Percentiles rank a stretch among this genome's conserved stretches.
phyloP scores from a whole-genome alignment of 345 rosid species.

The Hypericum perforatum region DNA sequence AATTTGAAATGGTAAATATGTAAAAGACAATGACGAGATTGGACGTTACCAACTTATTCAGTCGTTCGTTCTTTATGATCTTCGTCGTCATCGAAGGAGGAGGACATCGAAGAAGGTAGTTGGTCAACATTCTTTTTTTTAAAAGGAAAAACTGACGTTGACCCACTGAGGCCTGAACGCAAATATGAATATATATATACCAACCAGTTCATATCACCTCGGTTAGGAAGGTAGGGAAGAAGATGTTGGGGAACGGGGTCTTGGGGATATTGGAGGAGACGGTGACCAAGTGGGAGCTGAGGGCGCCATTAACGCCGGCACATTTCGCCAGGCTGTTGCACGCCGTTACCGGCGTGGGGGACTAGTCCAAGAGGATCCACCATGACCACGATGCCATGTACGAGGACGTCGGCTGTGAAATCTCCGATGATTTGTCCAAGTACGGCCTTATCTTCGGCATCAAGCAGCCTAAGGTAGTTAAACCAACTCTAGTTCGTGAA shows the following conservation, averaged over 20 bases:
- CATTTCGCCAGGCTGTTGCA: constrained; percentile 80
- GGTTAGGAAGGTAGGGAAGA: not conserved
- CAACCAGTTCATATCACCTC: too few species aligned
- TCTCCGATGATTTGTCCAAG: constrained; percentile 74
- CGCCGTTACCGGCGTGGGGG: constrained; percentile 67
- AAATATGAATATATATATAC: too few species aligned
- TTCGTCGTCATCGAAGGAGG: too few species aligned
- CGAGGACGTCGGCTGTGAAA: constrained; percentile 77
- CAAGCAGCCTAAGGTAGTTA: constrained; percentile 66
- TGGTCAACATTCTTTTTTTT: too few species aligned
- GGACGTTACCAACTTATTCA: too few species aligned
- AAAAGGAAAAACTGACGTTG: too few species aligned
- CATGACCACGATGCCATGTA: constrained; percentile 82
- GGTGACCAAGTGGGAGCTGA: constrained; percentile 82
- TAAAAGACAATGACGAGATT: too few species aligned
- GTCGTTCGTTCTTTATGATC: too few species aligned
- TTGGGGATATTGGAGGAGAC: constrained; percentile 78
- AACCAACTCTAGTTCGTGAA: not conserved
- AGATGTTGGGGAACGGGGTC: constrained; percentile 78
- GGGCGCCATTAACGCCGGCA: constrained; percentile 79
- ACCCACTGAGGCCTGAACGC: too few species aligned
- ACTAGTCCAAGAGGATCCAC: constrained; percentile 83
- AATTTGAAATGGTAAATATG: too few species aligned
- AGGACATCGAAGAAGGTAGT: too few species aligned
- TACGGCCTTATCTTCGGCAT: constrained; percentile 81